Percentiles rank a stretch among this genome's conserved stretches.
phyloP scores from a whole-genome alignment of 2,329 filamentous ascomycete genomes.

The Aureobasidium vineae region DNA sequence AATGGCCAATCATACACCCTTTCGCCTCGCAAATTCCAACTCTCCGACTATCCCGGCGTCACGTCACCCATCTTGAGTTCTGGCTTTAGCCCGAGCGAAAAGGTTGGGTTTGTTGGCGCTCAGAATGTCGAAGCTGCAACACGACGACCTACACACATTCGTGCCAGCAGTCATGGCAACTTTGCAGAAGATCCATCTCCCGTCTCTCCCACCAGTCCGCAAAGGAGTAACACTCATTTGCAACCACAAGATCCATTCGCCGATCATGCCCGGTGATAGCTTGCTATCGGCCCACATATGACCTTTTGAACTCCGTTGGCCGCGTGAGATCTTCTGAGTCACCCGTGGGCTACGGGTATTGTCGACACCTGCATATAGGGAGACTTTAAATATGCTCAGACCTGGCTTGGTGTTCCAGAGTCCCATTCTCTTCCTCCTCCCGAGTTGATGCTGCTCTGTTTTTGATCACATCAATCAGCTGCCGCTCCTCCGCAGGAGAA shows the following conservation, averaged over 20 bases:
- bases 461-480: conserved; percentile 20
- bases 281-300: conserved; percentile 42
- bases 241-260: conserved; percentile 42
- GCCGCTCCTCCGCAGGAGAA: conserved; percentile 42
- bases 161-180: conserved; percentile 48
- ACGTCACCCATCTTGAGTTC: conserved; percentile 36
- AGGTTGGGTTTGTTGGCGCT: conserved; percentile 45
- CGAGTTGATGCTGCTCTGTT: conserved; percentile 27
- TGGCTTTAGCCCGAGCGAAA: conserved; percentile 40
- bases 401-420: conserved; percentile 33
- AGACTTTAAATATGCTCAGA: conserved; percentile 41
- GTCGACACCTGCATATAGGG: conserved; percentile 33
- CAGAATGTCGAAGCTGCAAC: conserved; percentile 45
- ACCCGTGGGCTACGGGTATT: conserved; percentile 33
- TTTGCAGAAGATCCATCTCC: conserved; percentile 45
- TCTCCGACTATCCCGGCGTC: conserved; percentile 39
- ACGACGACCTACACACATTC: conserved; percentile 45
- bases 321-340: conserved; percentile 44
- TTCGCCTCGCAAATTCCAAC: conserved; percentile 46
- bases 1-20: conserved; percentile 49
- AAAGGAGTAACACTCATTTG: conserved; percentile 34
- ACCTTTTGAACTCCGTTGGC: conserved; percentile 45
- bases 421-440: conserved; percentile 26
- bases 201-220: conserved; percentile 37
- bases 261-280: conserved; percentile 42